Conservation (phyloP, 108 stramenopile genomes). For the Fistulifera solaris region DNA sequence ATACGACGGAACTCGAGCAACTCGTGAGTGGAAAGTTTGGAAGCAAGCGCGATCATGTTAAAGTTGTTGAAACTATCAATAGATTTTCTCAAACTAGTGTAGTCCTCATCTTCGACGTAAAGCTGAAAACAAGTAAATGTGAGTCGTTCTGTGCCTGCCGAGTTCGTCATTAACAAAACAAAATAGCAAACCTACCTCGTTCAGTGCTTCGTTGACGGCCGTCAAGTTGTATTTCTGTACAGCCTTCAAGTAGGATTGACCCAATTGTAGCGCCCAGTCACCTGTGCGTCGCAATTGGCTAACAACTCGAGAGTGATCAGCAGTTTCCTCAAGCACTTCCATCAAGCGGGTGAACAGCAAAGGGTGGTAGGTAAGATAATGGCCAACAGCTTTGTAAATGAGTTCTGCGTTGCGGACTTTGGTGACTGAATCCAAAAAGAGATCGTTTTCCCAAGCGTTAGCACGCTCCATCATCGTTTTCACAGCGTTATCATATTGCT, state of each 20-base stretch:
- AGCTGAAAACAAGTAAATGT: conserved; percentile 24
- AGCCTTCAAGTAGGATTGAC: conserved; percentile 88
- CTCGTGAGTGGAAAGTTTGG: conserved; percentile 94
- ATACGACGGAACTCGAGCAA: conserved; percentile 99
- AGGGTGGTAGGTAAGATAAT: conserved; percentile 91
- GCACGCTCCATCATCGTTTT: conserved; percentile 98
- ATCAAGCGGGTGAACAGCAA: conserved; percentile 88
- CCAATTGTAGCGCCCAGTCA: conserved; percentile 87
- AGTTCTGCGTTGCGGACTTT: conserved; percentile 98
- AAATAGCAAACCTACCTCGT: conserved; percentile 39
- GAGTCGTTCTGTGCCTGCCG: neutral
- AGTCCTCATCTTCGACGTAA: conserved; percentile 97
- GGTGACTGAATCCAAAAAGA: conserved; percentile 91
- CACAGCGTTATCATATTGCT: conserved; percentile 94
- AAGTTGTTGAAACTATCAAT: conserved; percentile 99
- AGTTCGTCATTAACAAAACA: neutral
- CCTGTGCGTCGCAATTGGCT: conserved; percentile 93
- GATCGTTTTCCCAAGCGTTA: conserved; percentile 88
- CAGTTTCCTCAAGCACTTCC: conserved; percentile 85
- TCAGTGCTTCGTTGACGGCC: conserved; percentile 98
- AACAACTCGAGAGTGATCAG: conserved; percentile 97
- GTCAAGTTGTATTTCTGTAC: conserved; percentile 95
- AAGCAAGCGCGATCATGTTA: conserved; percentile 97
- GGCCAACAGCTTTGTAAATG: conserved; percentile 95
- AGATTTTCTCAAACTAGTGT: conserved; percentile 87